A percentile compares a stretch with the other conserved stretches of the same genome.
These are phyloP conservation scores for Plasmodium gaboni DNA, from an alignment of 169 alveolate genomes.

Conservation along the genomic window DNA sequence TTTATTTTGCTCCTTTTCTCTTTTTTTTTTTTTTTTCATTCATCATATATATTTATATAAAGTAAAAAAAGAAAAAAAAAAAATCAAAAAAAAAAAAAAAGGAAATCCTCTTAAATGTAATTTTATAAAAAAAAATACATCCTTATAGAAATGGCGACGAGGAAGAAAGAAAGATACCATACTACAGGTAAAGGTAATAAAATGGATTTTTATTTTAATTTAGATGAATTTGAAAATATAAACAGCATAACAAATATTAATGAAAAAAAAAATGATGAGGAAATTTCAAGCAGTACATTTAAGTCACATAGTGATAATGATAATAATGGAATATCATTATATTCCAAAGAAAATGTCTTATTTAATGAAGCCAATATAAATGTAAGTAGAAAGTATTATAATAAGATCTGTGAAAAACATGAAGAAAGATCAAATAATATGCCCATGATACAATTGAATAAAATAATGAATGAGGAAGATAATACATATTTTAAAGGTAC, in stretches of 20 bases:
- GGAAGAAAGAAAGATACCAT: constrained; percentile 60
- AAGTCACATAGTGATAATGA: constrained; percentile 10
- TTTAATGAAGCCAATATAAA: no score
- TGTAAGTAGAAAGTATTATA: no score
- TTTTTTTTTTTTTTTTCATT: no score
- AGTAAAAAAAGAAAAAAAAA: no score
- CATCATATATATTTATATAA: no score
- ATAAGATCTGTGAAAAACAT: constrained; percentile 3
- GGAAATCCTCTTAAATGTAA: no score
- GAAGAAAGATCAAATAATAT: constrained; percentile 3
- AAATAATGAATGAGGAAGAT: constrained; percentile 4
- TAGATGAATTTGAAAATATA: constrained; percentile 20
- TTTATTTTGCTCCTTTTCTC: no score
- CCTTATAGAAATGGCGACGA: constrained; percentile 40
- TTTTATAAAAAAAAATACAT: background rate
- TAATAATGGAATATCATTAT: background rate
- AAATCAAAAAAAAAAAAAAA: no score
- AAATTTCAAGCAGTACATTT: background rate
- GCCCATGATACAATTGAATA: constrained; percentile 22
- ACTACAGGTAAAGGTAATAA: constrained; percentile 58
- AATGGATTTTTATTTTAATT: constrained; percentile 7
- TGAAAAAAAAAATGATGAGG: background rate
- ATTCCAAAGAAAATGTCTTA: no score
- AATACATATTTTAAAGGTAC: constrained; percentile 21
- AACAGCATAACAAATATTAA: background rate